Conservation (phyloP, 2,329 filamentous ascomycete species). For the Penicillium sp. region DNA sequence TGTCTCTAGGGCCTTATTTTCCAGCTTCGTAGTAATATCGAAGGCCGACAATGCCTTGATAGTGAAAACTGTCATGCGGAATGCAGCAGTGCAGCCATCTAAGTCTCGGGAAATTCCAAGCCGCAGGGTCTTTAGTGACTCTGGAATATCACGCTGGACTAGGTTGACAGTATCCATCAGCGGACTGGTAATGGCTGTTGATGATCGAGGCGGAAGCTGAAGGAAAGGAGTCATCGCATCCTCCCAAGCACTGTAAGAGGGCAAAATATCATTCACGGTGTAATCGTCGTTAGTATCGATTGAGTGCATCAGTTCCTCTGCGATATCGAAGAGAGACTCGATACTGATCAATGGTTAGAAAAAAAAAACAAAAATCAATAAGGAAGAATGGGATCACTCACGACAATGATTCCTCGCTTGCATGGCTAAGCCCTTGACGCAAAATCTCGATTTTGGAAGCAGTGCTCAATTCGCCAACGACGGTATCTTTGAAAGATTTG, state of each 20-base stretch:
- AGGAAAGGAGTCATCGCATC: slow-evolving; percentile 58
- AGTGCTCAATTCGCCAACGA: slow-evolving; percentile 41
- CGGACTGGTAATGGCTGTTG: slow-evolving; percentile 71
- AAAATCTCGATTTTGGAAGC: slow-evolving; percentile 54
- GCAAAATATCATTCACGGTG: slow-evolving; percentile 55
- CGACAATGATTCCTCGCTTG: slow-evolving; percentile 46
- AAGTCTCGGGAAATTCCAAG: slow-evolving; percentile 58
- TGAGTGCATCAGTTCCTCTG: slow-evolving; percentile 48
- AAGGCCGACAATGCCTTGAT: slow-evolving; percentile 55
- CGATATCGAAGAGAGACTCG: slow-evolving; percentile 57
- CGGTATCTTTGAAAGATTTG: slow-evolving; percentile 33
- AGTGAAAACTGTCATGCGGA: slow-evolving; percentile 73
- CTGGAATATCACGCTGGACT: slow-evolving; percentile 41
- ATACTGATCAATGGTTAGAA: slow-evolving; percentile 46
- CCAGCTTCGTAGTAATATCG: slow-evolving; percentile 34
- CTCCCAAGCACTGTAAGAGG: slow-evolving; percentile 65
- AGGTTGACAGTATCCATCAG: slow-evolving; percentile 71
- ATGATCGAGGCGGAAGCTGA: slow-evolving; percentile 45
- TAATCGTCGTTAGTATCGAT: slow-evolving; percentile 28
- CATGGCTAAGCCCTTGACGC: slow-evolving; percentile 50
- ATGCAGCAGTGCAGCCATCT: slow-evolving; percentile 68
- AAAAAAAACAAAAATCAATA: neutral
- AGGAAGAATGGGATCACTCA: slow-evolving; percentile 29
- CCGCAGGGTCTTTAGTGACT: slow-evolving; percentile 23
- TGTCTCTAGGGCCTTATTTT: slow-evolving; percentile 35